Percentiles rank a stretch among this genome's conserved stretches.
These are phyloP conservation scores for Mycena citricolor DNA, from an alignment of 1,284 basidiomycete species.

Conservation along the genomic window DNA sequence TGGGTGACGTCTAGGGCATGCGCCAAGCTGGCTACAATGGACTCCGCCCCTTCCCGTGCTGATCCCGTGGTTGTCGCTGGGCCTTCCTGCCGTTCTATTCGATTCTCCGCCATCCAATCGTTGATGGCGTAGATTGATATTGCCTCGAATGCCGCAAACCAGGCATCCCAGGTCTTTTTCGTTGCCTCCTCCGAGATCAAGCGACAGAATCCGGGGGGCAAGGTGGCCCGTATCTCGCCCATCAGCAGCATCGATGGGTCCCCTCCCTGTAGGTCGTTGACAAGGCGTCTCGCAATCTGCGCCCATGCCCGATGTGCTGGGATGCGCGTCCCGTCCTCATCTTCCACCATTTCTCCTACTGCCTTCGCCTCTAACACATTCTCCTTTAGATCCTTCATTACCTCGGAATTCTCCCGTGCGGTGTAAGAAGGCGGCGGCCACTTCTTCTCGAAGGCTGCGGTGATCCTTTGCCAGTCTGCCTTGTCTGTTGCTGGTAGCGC, in stretches of 20 bases:
- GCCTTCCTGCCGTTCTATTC: no score
- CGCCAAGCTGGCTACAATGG: no score
- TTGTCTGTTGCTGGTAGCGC: not conserved
- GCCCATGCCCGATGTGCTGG: not conserved
- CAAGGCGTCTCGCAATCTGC: not conserved
- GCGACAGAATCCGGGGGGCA: not conserved
- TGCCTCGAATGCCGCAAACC: not conserved
- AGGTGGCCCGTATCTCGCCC: not conserved
- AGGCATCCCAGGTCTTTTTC: not conserved
- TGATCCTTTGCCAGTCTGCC: not conserved
- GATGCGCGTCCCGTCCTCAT: not conserved
- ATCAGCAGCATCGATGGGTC: not conserved
- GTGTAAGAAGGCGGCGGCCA: not conserved
- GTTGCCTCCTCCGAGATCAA: not conserved
- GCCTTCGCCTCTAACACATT: not conserved
- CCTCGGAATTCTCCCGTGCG: not conserved
- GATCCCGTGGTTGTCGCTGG: no score
- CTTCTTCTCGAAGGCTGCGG: not conserved
- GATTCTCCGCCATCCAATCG: not conserved
- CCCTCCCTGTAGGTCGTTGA: not conserved
- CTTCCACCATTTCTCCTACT: not conserved
- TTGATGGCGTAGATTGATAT: not conserved
- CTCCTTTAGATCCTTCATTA: not conserved
- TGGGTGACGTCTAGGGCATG: no score
- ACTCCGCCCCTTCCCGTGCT: no score